A percentile compares a stretch with the other conserved stretches of the same genome.
phyloP scores from a whole-genome alignment of 257 asterid species.

The Ilex aquifolium region DNA sequence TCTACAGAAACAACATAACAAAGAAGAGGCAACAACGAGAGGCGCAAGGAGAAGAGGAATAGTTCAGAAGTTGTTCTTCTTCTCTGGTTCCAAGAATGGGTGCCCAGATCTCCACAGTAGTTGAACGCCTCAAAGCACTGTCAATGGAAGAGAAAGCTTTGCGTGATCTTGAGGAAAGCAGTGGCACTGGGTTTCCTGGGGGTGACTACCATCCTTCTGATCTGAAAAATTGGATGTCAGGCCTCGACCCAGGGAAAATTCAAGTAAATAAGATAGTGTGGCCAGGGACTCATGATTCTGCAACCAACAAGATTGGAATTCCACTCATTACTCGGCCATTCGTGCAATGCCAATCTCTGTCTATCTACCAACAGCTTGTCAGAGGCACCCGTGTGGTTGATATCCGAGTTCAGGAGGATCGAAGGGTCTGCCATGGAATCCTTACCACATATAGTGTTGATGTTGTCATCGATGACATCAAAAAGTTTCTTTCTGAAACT shows the following conservation, averaged over 20 bases:
- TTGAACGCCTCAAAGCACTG: conserved; percentile 49
- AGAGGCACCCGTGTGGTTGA: conserved; percentile 67
- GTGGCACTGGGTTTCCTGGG: conserved; percentile 53
- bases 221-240: conserved; percentile 70
- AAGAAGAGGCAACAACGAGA: conserved; percentile 1
- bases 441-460: conserved; percentile 52
- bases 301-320: conserved; percentile 76
- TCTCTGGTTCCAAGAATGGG: conserved; percentile 45
- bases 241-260: conserved; percentile 38
- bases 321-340: conserved; percentile 67
- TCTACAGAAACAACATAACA: neutral
- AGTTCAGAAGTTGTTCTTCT: neutral
- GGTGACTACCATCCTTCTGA: conserved; percentile 54
- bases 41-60: neutral
- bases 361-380: conserved; percentile 63
- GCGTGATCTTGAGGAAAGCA: conserved; percentile 29
- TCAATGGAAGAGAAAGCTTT: conserved; percentile 46
- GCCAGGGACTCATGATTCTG: conserved; percentile 98
- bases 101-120: conserved; percentile 45
- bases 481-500: conserved; percentile 58
- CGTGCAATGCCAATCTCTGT: conserved; percentile 73
- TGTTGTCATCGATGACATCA: conserved; percentile 54
- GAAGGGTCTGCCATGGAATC: conserved; percentile 76
- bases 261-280: conserved; percentile 65
- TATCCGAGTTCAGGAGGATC: conserved; percentile 69